Conservation (phyloP, 2,329 filamentous ascomycete species). For the Claviceps humidiphila region DNA sequence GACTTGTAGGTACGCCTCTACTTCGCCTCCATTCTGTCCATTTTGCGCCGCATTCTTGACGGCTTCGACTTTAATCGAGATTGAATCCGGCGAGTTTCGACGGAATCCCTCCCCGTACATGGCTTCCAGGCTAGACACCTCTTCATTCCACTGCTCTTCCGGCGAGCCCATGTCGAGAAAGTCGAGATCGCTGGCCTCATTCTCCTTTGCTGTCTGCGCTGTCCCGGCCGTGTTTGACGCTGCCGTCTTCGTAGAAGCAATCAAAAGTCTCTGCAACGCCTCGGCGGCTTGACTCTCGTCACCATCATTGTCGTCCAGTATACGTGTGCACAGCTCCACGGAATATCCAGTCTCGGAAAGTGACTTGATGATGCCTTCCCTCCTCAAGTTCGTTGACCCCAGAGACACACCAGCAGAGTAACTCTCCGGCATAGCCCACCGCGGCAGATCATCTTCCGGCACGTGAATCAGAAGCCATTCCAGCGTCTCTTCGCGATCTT, state of each 20-base stretch:
- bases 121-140: conserved; percentile 69
- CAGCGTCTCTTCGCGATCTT: conserved; percentile 80
- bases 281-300: conserved; percentile 70
- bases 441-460: conserved; percentile 88
- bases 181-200: conserved; percentile 18
- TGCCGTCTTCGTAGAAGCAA: conserved; percentile 10
- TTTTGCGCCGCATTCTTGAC: conserved; percentile 38
- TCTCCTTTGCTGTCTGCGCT: not conserved
- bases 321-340: conserved; percentile 65
- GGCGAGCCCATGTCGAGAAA: conserved; percentile 36
- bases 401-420: conserved; percentile 86
- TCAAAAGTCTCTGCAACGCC: conserved; percentile 50
- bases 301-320: conserved; percentile 54
- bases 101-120: conserved; percentile 69
- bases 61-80: conserved; percentile 53
- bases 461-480: conserved; percentile 97
- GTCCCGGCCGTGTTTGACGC: not conserved
- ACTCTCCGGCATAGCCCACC: conserved; percentile 81
- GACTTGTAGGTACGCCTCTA: conserved; percentile 49
- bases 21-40: conserved; percentile 30
- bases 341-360: conserved; percentile 77
- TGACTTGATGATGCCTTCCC: conserved; percentile 70
- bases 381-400: conserved; percentile 65
- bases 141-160: conserved; percentile 67
- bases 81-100: conserved; percentile 46